phyloP scores from a whole-genome alignment of 176 grass and related monocot species.

The Musa troglodytarum region DNA sequence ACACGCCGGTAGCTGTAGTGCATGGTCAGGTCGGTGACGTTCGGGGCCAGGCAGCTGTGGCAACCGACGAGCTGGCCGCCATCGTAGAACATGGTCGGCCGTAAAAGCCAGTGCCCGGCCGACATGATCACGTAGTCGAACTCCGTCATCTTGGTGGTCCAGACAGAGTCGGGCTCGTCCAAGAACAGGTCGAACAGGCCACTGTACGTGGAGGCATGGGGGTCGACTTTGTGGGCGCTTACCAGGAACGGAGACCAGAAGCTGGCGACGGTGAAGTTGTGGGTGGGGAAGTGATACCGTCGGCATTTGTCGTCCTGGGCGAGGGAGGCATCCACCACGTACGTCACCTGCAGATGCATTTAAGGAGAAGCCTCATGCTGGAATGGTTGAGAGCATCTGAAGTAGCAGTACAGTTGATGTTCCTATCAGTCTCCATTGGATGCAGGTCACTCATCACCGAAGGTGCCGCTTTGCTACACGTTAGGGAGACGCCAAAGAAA shows the following conservation, averaged over 20 bases:
- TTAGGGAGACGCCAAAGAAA: neutral
- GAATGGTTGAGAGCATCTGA: neutral
- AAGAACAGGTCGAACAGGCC: slow-evolving; percentile 1
- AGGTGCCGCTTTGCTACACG: too few relatives aligned
- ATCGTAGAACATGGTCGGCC: slow-evolving; percentile 14
- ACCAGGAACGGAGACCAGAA: slow-evolving; percentile 17
- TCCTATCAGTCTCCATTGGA: too few relatives aligned
- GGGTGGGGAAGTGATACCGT: neutral
- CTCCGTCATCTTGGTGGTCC: neutral
- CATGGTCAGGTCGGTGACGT: slow-evolving; percentile 5
- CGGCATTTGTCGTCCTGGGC: neutral
- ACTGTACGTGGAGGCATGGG: neutral
- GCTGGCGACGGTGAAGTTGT: slow-evolving; percentile 20
- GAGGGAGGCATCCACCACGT: neutral
- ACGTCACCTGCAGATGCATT: slow-evolving; percentile 7
- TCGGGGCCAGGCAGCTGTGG: neutral
- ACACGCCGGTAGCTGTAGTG: slow-evolving; percentile 11
- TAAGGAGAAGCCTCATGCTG: too few relatives aligned
- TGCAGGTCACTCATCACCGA: too few relatives aligned
- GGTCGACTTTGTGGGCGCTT: neutral
- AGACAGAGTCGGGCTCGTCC: slow-evolving; percentile 15
- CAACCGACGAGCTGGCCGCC: slow-evolving; percentile 2
- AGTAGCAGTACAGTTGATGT: neutral
- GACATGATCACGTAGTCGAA: slow-evolving; percentile 15
- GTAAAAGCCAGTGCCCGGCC: slow-evolving; percentile 19